Evolutionary conservation across 73 alveolate species (phyloP).

Genomic region (Tetrahymena elliotti): DNA sequence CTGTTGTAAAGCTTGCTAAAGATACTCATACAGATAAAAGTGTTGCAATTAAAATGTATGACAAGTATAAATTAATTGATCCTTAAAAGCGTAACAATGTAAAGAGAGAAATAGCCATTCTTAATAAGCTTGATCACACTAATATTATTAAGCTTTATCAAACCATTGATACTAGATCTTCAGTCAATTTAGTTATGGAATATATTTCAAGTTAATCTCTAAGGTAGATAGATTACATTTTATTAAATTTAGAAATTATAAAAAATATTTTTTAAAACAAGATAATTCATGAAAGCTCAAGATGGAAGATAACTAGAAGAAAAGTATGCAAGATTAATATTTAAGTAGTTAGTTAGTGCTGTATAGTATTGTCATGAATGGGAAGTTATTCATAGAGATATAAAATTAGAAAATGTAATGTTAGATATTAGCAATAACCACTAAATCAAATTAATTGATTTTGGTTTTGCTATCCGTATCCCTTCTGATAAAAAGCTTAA

Average conservation of each 20-base stretch:
- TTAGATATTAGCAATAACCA: slow-evolving; percentile 12
- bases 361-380: slow-evolving; percentile 56
- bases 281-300: not conserved
- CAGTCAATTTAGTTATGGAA: slow-evolving; percentile 74
- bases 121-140: slow-evolving; percentile 63
- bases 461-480: slow-evolving; percentile 59
- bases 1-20: slow-evolving; percentile 78
- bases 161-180: slow-evolving; percentile 75
- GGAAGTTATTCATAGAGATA: slow-evolving; percentile 71
- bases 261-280: not conserved
- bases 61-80: slow-evolving; percentile 63
- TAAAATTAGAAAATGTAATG: slow-evolving; percentile 65
- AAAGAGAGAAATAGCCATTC: slow-evolving; percentile 57
- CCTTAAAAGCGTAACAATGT: slow-evolving; percentile 66
- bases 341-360: slow-evolving; percentile 43
- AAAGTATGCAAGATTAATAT: not conserved
- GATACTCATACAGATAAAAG: slow-evolving; percentile 66
- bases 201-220: slow-evolving; percentile 47
- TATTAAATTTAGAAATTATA: not conserved
- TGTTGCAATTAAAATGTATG: slow-evolving; percentile 86
- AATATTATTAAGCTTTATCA: slow-evolving; percentile 83
- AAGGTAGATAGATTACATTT: not conserved
- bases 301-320: slow-evolving; percentile 21
- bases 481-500: slow-evolving; percentile 47
- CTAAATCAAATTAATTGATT: slow-evolving; percentile 58